phyloP scores from a whole-genome alignment of 179 eudicot genomes.

The Camellia oleifera region DNA sequence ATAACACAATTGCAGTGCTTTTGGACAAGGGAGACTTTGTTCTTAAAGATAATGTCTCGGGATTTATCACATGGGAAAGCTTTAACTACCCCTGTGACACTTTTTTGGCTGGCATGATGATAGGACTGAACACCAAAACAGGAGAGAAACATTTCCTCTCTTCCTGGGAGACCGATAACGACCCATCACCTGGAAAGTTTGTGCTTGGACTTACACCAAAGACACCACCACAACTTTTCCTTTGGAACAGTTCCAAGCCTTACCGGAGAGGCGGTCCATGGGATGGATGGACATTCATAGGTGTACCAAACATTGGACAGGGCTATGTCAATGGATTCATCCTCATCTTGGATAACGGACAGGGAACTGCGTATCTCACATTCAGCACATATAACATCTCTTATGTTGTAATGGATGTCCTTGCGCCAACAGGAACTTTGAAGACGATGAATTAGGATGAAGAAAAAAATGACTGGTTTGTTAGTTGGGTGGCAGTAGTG shows the following conservation, averaged over 20 bases:
- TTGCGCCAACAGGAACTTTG: background rate
- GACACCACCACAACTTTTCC: conserved; percentile 18
- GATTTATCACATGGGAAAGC: conserved; percentile 11
- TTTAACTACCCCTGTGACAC: conserved; percentile 9
- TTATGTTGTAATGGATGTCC: background rate
- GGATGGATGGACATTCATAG: background rate
- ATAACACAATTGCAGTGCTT: conserved; percentile 14
- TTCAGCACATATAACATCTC: background rate
- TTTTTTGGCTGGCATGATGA: conserved; percentile 6
- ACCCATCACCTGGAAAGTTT: conserved; percentile 21
- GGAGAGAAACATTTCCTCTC: background rate
- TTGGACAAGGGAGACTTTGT: conserved; percentile 20
- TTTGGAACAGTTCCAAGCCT: conserved; percentile 15
- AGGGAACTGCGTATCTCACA: background rate
- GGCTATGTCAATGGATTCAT: background rate
- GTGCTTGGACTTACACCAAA: background rate
- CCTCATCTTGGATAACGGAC: background rate
- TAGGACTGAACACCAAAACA: conserved; percentile 8
- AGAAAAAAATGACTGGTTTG: background rate
- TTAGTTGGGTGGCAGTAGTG: background rate
- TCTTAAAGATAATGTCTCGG: conserved; percentile 10
- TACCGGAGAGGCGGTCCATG: conserved; percentile 21
- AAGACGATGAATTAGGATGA: background rate
- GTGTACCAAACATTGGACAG: background rate
- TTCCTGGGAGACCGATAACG: conserved; percentile 15